These are phyloP conservation scores for Nitzschia sp. DNA, from an alignment of 108 stramenopile genomes.

Conservation along the genomic window DNA sequence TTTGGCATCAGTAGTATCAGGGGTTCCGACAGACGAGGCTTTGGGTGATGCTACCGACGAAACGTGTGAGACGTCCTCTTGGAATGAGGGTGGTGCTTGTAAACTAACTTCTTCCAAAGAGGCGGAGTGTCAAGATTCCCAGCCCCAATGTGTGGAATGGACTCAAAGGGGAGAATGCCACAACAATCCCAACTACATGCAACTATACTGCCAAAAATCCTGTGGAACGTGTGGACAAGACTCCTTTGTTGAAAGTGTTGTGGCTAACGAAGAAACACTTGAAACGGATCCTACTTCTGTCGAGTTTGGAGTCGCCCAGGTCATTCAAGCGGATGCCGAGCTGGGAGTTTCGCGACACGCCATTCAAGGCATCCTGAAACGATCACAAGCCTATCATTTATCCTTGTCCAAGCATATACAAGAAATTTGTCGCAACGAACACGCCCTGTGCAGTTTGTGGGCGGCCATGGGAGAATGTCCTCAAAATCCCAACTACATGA, in stretches of 20 bases:
- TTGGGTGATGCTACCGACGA: no score
- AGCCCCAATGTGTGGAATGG: constrained; percentile 59
- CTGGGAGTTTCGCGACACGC: constrained; percentile 12
- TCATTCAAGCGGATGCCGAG: neutral
- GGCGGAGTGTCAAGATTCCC: neutral
- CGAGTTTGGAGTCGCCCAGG: constrained; percentile 11
- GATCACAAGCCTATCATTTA: neutral
- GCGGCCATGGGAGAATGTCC: constrained; percentile 66
- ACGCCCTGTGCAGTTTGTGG: constrained; percentile 64
- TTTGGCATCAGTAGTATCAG: no score
- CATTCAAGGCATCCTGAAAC: neutral
- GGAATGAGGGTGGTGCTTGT: no score
- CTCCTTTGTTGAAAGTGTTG: neutral
- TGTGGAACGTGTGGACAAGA: neutral
- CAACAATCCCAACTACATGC: constrained; percentile 38
- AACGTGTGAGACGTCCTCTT: no score
- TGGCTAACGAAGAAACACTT: constrained; percentile 1
- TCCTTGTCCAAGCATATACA: neutral
- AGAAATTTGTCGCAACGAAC: constrained; percentile 48
- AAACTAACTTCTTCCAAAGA: no score
- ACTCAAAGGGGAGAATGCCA: constrained; percentile 59
- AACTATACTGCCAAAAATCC: neutral
- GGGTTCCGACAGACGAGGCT: no score
- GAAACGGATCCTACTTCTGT: neutral
- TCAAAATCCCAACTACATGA: constrained; percentile 56